Percentiles rank a stretch among this genome's conserved stretches.
Conservation (phyloP, 75 land plant species). For the Ceratopteris richardii region DNA sequence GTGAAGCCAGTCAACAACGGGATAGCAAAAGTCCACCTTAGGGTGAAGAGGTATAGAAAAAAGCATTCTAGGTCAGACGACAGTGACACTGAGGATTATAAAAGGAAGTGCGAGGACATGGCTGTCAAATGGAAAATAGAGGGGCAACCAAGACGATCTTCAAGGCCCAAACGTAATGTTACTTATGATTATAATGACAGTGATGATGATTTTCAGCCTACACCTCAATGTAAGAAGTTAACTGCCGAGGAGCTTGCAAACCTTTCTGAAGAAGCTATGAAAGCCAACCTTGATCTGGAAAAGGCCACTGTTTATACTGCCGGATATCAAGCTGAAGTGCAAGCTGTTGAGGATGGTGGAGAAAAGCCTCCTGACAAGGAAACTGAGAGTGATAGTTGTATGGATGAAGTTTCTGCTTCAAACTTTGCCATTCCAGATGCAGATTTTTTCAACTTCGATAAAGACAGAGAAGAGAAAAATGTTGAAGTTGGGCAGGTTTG, state of each 20-base stretch:
- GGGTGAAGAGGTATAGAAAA: neutral
- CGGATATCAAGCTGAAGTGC: neutral
- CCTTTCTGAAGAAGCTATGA: too few species aligned
- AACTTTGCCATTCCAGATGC: constrained; percentile 21
- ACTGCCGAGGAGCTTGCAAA: neutral
- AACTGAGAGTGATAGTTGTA: too few species aligned
- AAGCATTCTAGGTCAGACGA: neutral
- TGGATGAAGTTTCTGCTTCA: neutral
- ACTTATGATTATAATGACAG: constrained; percentile 6
- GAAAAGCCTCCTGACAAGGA: too few species aligned
- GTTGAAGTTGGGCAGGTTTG: constrained; percentile 23
- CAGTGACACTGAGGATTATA: constrained; percentile 8
- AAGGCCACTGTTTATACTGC: too few species aligned
- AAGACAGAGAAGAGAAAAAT: constrained; percentile 13
- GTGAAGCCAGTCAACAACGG: too few species aligned
- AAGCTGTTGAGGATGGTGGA: neutral
- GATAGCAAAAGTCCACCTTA: too few species aligned
- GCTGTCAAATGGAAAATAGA: neutral
- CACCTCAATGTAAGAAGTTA: constrained; percentile 8
- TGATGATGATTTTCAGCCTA: constrained; percentile 15
- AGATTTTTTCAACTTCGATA: constrained; percentile 36
- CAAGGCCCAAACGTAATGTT: constrained; percentile 9
- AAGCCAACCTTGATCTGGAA: too few species aligned
- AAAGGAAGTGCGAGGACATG: constrained; percentile 2
- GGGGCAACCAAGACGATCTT: neutral